Evolutionary conservation across 225 moss, liverwort and hornwort species (phyloP).

Genomic region (Pleurozium schreberi): DNA sequence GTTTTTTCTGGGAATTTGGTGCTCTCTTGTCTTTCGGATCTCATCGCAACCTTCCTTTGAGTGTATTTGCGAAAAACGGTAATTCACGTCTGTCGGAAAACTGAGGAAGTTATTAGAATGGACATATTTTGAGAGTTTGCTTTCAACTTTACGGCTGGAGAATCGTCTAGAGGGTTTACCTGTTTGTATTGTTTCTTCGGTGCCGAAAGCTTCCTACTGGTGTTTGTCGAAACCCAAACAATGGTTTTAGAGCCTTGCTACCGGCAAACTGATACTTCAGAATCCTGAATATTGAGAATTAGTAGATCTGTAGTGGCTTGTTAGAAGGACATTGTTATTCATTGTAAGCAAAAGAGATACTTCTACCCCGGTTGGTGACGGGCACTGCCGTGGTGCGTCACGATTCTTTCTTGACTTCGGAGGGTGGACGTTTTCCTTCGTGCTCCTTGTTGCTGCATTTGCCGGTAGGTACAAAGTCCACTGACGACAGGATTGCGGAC

Average conservation of each 20-base stretch:
- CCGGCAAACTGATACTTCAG: no score
- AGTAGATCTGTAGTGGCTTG: no score
- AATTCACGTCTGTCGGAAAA: neutral
- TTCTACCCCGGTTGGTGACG: slow-evolving; percentile 22
- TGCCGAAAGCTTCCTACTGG: no score
- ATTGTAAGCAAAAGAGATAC: no score
- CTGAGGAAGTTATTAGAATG: neutral
- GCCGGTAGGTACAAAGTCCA: slow-evolving; percentile 56
- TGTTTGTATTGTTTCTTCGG: no score
- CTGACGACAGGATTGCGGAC: slow-evolving; percentile 56
- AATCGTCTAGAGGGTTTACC: neutral
- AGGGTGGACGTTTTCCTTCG: slow-evolving; percentile 45
- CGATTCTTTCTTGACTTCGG: slow-evolving; percentile 5
- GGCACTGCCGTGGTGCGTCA: slow-evolving; percentile 38
- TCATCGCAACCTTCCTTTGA: neutral
- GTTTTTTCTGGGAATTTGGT: neutral
- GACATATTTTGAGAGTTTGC: neutral
- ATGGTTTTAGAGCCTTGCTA: no score
- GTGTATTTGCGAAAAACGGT: neutral
- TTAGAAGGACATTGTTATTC: no score
- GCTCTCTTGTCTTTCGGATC: neutral
- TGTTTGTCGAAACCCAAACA: no score
- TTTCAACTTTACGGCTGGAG: neutral
- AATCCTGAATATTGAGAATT: no score
- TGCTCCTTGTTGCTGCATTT: slow-evolving; percentile 60